These are phyloP conservation scores for Talaromyces atroroseus DNA, from an alignment of 2,329 filamentous ascomycete species.

Conservation along the genomic window DNA sequence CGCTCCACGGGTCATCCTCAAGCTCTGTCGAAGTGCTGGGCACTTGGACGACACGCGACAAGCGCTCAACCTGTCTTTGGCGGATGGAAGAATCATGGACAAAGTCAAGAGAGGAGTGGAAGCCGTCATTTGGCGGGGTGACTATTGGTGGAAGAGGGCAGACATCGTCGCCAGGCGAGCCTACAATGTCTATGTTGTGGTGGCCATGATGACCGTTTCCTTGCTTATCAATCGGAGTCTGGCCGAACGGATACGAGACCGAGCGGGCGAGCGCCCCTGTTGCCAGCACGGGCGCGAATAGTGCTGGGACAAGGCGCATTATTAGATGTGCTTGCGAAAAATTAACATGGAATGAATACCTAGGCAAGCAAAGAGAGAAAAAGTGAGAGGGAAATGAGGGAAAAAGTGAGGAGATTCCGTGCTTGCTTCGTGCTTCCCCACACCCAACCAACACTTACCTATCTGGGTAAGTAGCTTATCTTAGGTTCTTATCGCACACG, in stretches of 20 bases:
- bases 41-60: conserved; percentile 48
- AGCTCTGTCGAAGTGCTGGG: conserved; percentile 46
- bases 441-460: no score
- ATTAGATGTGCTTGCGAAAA: not conserved
- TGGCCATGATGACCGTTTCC: not conserved
- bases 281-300: conserved; percentile 1
- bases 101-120: conserved; percentile 24
- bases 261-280: conserved; percentile 8
- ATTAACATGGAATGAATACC: no score
- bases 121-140: conserved; percentile 22
- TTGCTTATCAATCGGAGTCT: conserved; percentile 6
- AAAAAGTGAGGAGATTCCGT: no score
- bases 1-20: conserved; percentile 41
- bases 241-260: not conserved
- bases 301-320: not conserved
- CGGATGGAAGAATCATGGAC: conserved; percentile 25
- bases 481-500: no score
- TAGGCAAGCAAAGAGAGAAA: not conserved
- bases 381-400: no score
- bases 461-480: no score
- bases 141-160: conserved; percentile 29
- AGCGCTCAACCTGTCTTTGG: conserved; percentile 42
- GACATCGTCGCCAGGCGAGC: conserved; percentile 1
- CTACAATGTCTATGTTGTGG: not conserved
- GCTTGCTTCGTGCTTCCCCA: no score